phyloP scores from a whole-genome alignment of 257 asterid species.

The Nicotiana sylvestris region DNA sequence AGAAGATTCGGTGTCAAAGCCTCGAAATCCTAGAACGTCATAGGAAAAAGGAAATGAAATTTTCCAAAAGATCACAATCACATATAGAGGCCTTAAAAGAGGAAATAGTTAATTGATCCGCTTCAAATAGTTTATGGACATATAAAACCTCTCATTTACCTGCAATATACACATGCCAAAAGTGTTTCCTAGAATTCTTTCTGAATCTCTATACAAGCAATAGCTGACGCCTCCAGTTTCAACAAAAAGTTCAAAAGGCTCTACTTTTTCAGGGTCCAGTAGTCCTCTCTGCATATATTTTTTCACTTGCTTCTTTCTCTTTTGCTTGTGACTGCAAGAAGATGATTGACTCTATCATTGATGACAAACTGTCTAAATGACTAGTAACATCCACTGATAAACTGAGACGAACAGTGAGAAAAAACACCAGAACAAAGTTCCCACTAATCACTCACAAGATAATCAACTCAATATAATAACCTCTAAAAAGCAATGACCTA shows the following conservation, averaged over 20 bases:
- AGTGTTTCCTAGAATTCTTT: slow-evolving; percentile 94
- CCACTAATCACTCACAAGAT: not conserved
- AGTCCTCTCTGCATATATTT: slow-evolving; percentile 61
- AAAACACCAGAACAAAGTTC: not conserved
- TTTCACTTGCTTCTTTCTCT: slow-evolving; percentile 80
- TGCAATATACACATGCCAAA: slow-evolving; percentile 97
- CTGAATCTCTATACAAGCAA: slow-evolving; percentile 86
- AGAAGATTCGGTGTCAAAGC: slow-evolving; percentile 97
- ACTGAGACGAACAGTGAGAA: not conserved
- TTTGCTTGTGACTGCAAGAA: slow-evolving; percentile 63
- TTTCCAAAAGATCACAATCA: not conserved
- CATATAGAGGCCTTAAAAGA: not conserved
- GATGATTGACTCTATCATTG: not conserved
- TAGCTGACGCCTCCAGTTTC: slow-evolving; percentile 71
- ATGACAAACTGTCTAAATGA: not conserved
- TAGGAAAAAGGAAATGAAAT: not conserved
- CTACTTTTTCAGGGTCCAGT: slow-evolving; percentile 73
- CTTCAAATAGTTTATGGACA: not conserved
- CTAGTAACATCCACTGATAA: not conserved
- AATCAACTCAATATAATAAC: not conserved
- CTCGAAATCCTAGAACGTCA: slow-evolving; percentile 71
- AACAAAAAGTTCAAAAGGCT: slow-evolving; percentile 66
- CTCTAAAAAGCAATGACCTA: not conserved
- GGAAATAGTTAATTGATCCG: not conserved
- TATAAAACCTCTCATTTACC: slow-evolving; percentile 32